Conservation (phyloP, 306 rosid species). For the Castanea sativa region DNA sequence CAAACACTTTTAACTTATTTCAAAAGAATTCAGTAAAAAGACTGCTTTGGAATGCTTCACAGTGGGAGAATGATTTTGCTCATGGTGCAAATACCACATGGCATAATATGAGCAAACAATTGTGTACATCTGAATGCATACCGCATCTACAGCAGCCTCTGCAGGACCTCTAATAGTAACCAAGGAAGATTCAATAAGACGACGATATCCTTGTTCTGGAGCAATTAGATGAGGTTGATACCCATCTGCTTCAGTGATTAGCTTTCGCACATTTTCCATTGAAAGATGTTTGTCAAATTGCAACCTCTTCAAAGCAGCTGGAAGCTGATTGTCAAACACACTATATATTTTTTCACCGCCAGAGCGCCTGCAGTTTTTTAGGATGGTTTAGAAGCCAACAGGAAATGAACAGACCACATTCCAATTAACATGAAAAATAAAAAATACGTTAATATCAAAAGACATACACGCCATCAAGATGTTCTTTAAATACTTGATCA, state of each 20-base stretch:
- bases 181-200: slow-evolving; percentile 81
- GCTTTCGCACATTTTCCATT: slow-evolving; percentile 87
- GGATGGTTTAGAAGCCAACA: not conserved
- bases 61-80: not conserved
- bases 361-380: slow-evolving; percentile 56
- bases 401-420: slow-evolving; percentile 1
- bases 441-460: not conserved
- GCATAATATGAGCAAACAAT: not conserved
- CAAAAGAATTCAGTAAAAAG: not conserved
- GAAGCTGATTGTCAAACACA: slow-evolving; percentile 93
- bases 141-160: slow-evolving; percentile 95
- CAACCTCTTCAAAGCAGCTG: slow-evolving; percentile 86
- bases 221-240: slow-evolving; percentile 97
- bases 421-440: slow-evolving; percentile 11
- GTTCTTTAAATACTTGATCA: slow-evolving; percentile 84
- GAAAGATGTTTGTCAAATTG: slow-evolving; percentile 95
- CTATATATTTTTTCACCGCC: slow-evolving; percentile 88
- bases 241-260: slow-evolving; percentile 95
- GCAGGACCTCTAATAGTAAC: slow-evolving; percentile 86
- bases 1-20: not conserved
- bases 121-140: slow-evolving; percentile 24
- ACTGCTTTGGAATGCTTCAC: not conserved
- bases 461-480: slow-evolving; percentile 90
- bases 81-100: not conserved
- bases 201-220: slow-evolving; percentile 94